Base-by-base conservation (phyloP, 116 monocot species). In the Dioscorea cayenensis region DNA sequence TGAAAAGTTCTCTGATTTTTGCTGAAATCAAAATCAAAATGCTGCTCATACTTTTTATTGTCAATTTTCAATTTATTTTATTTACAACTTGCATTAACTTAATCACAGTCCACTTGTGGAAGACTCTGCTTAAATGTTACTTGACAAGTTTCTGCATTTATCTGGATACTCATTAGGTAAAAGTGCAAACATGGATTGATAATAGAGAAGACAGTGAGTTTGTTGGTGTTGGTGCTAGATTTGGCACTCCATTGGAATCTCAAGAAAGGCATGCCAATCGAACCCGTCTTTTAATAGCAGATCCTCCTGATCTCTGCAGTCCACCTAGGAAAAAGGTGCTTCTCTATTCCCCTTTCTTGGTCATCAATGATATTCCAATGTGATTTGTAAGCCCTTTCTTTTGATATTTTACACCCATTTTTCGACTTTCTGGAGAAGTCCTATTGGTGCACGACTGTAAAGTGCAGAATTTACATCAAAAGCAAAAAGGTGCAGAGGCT, bases 161-260 rank as follows among this genome's bases (percentile, higher is more conserved):
- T 43, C 43, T 43, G 7, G 7, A 43, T 74, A 52, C 59, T 51
- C 74, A 17, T 59, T 66, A 93, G 97, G 97, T 99, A n/a, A 99
- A 99, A 93, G 90, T 99, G 48, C 97, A 99, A 80, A 99, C 90
- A n/a, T 93, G 86, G 81, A 73, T 93, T 64, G 84, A 90, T 51
- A 77, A 76, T 38, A 81, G 43, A 35, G 97, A 93, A 74, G 85
- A 70, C 55, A 51, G 28, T 77, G 94, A 99, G 72, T 90, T 85
- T 90, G 97, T 99, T 71, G 97, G 97, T 72, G 97, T 99, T 71
- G 90, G 89, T 80, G 97, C 97, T 52, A 82, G 97, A 28, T 99
- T 99, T 80, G 97, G 97, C 38, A 81, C 88, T 51, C 76, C 77
- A 20, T 84, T 99, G 71, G 84, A 74, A 51, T 93, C 97, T 19